phyloP scores from a whole-genome alignment of 2,329 filamentous ascomycete genomes.

The Epichloe festucae region DNA sequence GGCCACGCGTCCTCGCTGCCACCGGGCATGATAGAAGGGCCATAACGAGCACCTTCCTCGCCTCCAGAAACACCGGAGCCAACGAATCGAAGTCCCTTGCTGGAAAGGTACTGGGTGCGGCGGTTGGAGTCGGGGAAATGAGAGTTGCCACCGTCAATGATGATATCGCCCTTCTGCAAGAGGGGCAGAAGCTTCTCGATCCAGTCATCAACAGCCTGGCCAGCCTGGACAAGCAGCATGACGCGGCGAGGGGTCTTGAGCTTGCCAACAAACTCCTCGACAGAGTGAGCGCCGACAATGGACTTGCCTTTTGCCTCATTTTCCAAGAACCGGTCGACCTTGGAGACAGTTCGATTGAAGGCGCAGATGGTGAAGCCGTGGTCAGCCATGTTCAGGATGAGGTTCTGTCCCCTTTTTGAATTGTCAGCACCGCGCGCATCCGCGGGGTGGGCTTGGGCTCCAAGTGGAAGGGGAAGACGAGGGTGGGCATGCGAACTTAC shows the following conservation, averaged over 20 bases:
- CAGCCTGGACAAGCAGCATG: slow-evolving; percentile 98
- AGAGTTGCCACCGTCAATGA: slow-evolving; percentile 97
- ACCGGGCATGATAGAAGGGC: slow-evolving; percentile 96
- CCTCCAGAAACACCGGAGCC: slow-evolving; percentile 96
- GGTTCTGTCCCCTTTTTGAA: slow-evolving; percentile 55
- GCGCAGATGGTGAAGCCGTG: slow-evolving; percentile 94
- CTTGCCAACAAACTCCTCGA: slow-evolving; percentile 90
- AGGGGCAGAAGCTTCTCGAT: slow-evolving; percentile 86
- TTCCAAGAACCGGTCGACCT: slow-evolving; percentile 87
- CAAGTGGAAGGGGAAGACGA: neutral
- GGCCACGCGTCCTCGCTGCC: slow-evolving; percentile 98
- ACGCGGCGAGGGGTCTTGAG: slow-evolving; percentile 94
- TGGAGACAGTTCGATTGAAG: slow-evolving; percentile 96
- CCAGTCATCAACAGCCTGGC: slow-evolving; percentile 96
- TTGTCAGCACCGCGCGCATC: slow-evolving; percentile 1
- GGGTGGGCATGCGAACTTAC: slow-evolving; percentile 31
- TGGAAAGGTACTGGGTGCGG: slow-evolving; percentile 73
- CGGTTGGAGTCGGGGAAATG: slow-evolving; percentile 99
- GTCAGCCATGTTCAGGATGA: slow-evolving; percentile 82
- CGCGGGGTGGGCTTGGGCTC: neutral
- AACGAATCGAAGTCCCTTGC: slow-evolving; percentile 90
- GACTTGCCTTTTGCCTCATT: slow-evolving; percentile 94
- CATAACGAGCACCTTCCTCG: slow-evolving; percentile 97
- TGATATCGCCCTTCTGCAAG: slow-evolving; percentile 81
- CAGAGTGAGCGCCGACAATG: slow-evolving; percentile 83